phyloP scores from a whole-genome alignment of 352 stramenopile species.

The Globisporangium barbulae region DNA sequence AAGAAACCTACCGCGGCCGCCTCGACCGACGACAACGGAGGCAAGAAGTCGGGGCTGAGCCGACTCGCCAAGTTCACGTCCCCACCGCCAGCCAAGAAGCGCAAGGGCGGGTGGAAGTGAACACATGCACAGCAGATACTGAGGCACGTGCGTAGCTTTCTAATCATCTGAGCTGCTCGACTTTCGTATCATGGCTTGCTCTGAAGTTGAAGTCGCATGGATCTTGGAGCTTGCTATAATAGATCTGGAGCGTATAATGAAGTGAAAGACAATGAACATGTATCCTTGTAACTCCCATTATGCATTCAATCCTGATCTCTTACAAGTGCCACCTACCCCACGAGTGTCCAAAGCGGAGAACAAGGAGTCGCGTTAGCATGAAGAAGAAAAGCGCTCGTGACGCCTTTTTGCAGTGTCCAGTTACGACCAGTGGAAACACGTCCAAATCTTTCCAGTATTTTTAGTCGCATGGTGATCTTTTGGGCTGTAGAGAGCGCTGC shows the following conservation, averaged over 20 bases:
- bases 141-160: no score
- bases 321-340: no score
- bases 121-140: not conserved
- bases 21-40: not conserved
- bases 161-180: no score
- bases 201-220: no score
- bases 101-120: conserved; percentile 30
- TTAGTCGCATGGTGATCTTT: not conserved
- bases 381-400: not conserved
- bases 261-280: no score
- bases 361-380: not conserved
- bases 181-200: no score
- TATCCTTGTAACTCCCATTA: no score
- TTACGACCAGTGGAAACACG: not conserved
- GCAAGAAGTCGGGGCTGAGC: conserved; percentile 53
- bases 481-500: not conserved
- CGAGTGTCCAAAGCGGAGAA: no score
- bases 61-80: conserved; percentile 64
- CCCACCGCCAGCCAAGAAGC: conserved; percentile 34
- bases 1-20: conserved; percentile 42
- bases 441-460: not conserved
- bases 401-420: not conserved
- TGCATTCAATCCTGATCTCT: no score
- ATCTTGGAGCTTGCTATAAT: no score
- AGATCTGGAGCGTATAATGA: no score